These are phyloP conservation scores for Boletus subcaerulescens DNA, from an alignment of 768 basidiomycete species.

Conservation along the genomic window DNA sequence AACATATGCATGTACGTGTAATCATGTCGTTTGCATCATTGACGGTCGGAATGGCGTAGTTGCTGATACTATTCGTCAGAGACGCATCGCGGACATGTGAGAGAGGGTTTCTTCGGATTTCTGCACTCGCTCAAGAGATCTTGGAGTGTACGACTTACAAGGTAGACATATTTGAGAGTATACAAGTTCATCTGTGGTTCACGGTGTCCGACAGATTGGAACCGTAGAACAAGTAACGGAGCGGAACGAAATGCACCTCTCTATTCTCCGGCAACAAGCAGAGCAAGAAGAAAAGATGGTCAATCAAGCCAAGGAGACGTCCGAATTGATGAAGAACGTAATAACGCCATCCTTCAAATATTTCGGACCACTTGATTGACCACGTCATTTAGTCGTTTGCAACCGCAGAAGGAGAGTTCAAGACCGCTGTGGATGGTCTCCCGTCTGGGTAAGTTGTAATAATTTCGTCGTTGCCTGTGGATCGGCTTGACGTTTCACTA, in stretches of 20 bases:
- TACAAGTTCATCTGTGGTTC: too few species aligned
- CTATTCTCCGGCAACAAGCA: constrained; percentile 12
- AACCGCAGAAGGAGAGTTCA: constrained; percentile 14
- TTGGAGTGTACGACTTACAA: constrained; percentile 20
- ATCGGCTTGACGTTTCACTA: not conserved
- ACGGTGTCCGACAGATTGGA: constrained; percentile 4
- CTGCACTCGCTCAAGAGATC: constrained; percentile 18
- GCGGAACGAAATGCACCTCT: constrained; percentile 16
- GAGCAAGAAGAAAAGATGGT: constrained; percentile 13
- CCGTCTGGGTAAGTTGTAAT: constrained; percentile 11
- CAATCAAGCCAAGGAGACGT: constrained; percentile 12
- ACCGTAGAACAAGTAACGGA: constrained; percentile 7
- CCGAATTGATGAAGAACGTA: constrained; percentile 18
- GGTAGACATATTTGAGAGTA: not conserved
- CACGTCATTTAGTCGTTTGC: constrained; percentile 6
- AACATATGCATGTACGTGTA: constrained; percentile 15
- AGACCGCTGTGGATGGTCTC: constrained; percentile 11
- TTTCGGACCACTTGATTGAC: too few species aligned
- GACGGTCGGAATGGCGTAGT: too few species aligned
- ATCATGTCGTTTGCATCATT: too few species aligned
- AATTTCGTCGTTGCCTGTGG: not conserved
- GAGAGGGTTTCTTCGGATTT: constrained; percentile 11
- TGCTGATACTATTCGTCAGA: not conserved
- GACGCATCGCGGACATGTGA: constrained; percentile 17
- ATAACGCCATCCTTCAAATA: not conserved